phyloP scores from a whole-genome alignment of 345 rosid species.

The Aurinia saxatilis region DNA sequence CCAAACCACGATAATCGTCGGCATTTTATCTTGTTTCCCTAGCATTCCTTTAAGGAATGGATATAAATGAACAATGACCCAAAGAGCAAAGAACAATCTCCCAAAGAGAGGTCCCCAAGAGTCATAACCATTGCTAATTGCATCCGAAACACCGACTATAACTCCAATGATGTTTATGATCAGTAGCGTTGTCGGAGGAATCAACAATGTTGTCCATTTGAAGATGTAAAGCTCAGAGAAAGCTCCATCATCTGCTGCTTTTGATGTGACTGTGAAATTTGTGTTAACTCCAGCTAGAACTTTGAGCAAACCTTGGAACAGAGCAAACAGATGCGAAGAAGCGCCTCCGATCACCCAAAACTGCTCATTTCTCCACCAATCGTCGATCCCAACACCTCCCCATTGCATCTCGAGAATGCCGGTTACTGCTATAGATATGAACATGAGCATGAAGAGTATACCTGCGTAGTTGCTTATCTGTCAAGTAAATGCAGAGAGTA shows the following conservation, averaged over 20 bases:
- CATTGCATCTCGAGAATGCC: constrained; percentile 95
- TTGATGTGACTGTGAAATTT: constrained; percentile 85
- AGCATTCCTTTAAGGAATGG: constrained; percentile 94
- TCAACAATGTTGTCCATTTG: constrained; percentile 86
- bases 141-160: constrained; percentile 75
- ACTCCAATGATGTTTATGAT: constrained; percentile 80
- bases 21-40: constrained; percentile 88
- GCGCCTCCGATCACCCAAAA: constrained; percentile 96
- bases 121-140: constrained; percentile 91
- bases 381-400: constrained; percentile 93
- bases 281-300: constrained; percentile 86
- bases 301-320: constrained; percentile 81
- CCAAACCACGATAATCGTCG: constrained; percentile 88
- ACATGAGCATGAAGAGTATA: constrained; percentile 68
- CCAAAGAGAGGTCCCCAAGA: constrained; percentile 98
- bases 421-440: constrained; percentile 90
- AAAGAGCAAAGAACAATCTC: constrained; percentile 72
- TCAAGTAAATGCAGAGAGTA: background rate
- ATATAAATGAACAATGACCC: constrained; percentile 85
- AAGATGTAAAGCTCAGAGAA: constrained; percentile 88
- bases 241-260: constrained; percentile 86
- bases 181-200: constrained; percentile 80
- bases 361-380: constrained; percentile 98
- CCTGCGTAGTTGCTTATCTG: constrained; percentile 98
- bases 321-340: constrained; percentile 85